These are phyloP conservation scores for Nadsonia commutata DNA, from an alignment of 1,139 yeast species.

Conservation along the genomic window DNA sequence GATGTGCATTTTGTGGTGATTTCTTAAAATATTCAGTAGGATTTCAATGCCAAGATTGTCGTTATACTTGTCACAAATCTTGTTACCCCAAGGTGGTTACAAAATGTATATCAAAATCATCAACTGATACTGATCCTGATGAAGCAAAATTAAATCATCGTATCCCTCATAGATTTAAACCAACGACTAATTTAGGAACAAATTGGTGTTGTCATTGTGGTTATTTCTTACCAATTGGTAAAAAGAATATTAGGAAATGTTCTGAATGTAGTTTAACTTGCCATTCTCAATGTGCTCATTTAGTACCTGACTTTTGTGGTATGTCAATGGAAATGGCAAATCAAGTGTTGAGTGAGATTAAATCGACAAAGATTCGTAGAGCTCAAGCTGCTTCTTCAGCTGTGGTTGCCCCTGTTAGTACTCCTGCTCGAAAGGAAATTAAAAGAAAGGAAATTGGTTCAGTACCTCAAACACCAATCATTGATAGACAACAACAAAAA, in stretches of 20 bases:
- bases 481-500: conserved; percentile 11
- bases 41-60: conserved; percentile 91
- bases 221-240: conserved; percentile 86
- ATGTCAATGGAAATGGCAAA: conserved; percentile 97
- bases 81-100: conserved; percentile 91
- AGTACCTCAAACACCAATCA: conserved; percentile 9
- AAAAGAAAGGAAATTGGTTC: conserved; percentile 21
- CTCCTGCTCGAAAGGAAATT: conserved; percentile 15
- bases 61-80: conserved; percentile 83
- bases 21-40: conserved; percentile 80
- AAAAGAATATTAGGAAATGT: conserved; percentile 88
- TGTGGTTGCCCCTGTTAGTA: conserved; percentile 5
- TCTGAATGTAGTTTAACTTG: conserved; percentile 91
- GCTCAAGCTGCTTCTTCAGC: conserved; percentile 17
- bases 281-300: conserved; percentile 81
- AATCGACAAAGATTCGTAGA: conserved; percentile 48
- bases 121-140: conserved; percentile 70
- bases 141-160: conserved; percentile 90
- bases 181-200: conserved; percentile 82
- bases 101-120: conserved; percentile 83
- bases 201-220: conserved; percentile 99
- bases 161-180: conserved; percentile 91
- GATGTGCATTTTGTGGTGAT: conserved; percentile 94
- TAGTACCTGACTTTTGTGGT: conserved; percentile 96
- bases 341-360: conserved; percentile 70